A percentile compares a stretch with the other conserved stretches of the same genome.
phyloP scores from a whole-genome alignment of 192 early-diverging fungal species.

The Coemansia sp. region DNA sequence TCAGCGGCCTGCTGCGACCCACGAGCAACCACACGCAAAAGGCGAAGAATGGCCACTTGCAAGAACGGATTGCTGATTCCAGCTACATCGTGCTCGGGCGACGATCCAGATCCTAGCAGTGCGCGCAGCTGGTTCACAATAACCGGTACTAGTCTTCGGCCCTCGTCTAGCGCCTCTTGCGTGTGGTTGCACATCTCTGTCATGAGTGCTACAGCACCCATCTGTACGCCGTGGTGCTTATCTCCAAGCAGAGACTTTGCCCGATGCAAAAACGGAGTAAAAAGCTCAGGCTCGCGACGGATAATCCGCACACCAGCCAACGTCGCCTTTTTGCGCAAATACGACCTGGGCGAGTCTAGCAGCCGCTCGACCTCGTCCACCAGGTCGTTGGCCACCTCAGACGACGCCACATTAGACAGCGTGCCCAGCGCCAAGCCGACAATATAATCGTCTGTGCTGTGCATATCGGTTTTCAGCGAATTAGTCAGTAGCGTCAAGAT shows the following conservation, averaged over 20 bases:
- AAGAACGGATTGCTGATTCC: constrained; percentile 98
- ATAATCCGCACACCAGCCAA: constrained; percentile 91
- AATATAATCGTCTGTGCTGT: constrained; percentile 93
- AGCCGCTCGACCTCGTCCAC: constrained; percentile 93
- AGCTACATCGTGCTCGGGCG: constrained; percentile 94
- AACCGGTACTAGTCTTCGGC: constrained; percentile 81
- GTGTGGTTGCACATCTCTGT: constrained; percentile 85
- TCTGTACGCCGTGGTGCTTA: constrained; percentile 93
- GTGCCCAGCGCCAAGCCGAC: constrained; percentile 98
- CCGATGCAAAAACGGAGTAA: constrained; percentile 79
- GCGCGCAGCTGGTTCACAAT: constrained; percentile 89
- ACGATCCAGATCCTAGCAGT: constrained; percentile 82
- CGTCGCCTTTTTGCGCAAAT: constrained; percentile 98
- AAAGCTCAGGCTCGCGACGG: constrained; percentile 90
- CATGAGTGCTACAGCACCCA: constrained; percentile 88
- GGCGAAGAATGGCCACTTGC: constrained; percentile 89
- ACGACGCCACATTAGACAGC: constrained; percentile 94
- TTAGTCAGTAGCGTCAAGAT: constrained; percentile 97
- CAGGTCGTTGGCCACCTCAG: constrained; percentile 94
- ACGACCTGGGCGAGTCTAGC: constrained; percentile 87
- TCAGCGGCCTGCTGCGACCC: constrained; percentile 86
- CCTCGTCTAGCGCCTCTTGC: constrained; percentile 67
- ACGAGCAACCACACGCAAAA: constrained; percentile 83
- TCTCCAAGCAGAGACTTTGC: constrained; percentile 81
- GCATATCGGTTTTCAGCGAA: constrained; percentile 95